Evolutionary conservation across 805 yeast species (phyloP).

Genomic region (Sugiyamaella lignohabitans): DNA sequence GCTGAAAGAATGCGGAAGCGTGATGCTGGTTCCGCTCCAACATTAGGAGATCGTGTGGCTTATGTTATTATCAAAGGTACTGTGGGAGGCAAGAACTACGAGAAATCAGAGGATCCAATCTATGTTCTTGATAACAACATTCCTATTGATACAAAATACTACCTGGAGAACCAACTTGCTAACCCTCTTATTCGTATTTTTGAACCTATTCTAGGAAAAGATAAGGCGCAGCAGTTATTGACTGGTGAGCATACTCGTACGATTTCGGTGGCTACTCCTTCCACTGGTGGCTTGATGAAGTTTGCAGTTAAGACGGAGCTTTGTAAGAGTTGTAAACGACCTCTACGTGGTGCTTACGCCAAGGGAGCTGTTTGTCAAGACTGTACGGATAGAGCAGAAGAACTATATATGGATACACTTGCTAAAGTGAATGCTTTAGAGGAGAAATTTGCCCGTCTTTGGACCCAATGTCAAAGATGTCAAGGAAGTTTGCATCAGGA

Average conservation of each 20-base stretch:
- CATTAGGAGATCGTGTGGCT: constrained; percentile 96
- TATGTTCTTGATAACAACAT: constrained; percentile 86
- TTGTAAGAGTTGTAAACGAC: constrained; percentile 84
- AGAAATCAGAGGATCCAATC: constrained; percentile 94
- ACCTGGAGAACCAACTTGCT: constrained; percentile 84
- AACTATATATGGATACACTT: constrained; percentile 72
- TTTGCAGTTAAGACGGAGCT: constrained; percentile 85
- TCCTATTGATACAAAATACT: constrained; percentile 91
- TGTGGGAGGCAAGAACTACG: constrained; percentile 78
- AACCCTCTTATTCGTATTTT: constrained; percentile 91
- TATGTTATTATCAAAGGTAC: constrained; percentile 84
- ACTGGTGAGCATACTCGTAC: constrained; percentile 81
- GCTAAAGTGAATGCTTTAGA: constrained; percentile 76
- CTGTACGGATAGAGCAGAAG: constrained; percentile 68
- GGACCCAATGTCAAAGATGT: constrained; percentile 98
- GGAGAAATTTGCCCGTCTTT: constrained; percentile 72
- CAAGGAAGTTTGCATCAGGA: constrained; percentile 96
- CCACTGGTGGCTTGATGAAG: constrained; percentile 81
- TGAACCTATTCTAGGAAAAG: constrained; percentile 84
- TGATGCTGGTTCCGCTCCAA: constrained; percentile 96
- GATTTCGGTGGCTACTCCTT: constrained; percentile 60
- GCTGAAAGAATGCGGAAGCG: constrained; percentile 95
- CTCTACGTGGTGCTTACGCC: constrained; percentile 47
- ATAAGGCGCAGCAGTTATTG: constrained; percentile 70
- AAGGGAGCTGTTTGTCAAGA: constrained; percentile 76